Evolutionary conservation across 139 green algal genomes (phyloP).

Genomic region (Auxenochlorella pyrenoidosa): DNA sequence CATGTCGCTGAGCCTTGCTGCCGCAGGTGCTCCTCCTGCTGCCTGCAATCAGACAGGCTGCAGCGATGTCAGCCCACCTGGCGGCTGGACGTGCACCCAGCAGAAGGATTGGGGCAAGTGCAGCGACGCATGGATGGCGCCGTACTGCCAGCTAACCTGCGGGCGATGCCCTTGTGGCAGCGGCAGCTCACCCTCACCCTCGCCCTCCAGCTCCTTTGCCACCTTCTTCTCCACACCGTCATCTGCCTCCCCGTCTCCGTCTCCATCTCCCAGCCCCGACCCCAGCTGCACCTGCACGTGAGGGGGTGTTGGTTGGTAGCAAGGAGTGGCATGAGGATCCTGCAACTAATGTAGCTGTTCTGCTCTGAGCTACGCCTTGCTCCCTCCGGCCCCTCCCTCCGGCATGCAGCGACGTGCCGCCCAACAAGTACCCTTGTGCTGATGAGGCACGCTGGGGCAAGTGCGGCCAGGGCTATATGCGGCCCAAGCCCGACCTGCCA

Average conservation of each 20-base stretch:
- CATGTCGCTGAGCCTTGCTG: neutral
- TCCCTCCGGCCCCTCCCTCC: too few relatives aligned
- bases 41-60: neutral
- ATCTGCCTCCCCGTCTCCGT: neutral
- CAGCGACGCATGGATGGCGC: neutral
- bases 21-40: neutral
- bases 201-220: neutral
- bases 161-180: neutral
- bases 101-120: conserved; percentile 13
- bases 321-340: too few relatives aligned
- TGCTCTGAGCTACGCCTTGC: too few relatives aligned
- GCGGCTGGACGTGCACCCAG: neutral
- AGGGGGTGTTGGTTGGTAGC: neutral
- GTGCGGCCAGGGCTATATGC: neutral
- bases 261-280: neutral
- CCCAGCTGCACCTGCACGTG: neutral
- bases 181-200: neutral
- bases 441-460: conserved; percentile 2
- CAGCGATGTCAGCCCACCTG: neutral
- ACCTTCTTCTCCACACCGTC: neutral
- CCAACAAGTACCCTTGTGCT: neutral
- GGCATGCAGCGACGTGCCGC: neutral
- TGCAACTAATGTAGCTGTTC: too few relatives aligned
- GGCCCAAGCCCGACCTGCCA: neutral
- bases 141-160: conserved; percentile 7